Conservation (phyloP, 805 yeast species). For the Torulaspora quercuum region DNA sequence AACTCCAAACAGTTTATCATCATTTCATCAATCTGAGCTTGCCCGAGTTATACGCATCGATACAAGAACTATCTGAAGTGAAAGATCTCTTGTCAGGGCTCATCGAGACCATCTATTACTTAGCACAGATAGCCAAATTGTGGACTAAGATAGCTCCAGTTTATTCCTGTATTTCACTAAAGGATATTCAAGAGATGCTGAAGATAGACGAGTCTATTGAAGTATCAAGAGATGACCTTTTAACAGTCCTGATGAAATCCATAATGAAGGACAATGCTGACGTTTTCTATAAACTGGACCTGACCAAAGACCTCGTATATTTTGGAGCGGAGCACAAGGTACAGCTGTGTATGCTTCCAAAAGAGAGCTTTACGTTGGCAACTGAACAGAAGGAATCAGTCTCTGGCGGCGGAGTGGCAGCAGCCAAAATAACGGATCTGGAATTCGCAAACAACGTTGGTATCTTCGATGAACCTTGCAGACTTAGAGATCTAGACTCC, state of each 20-base stretch:
- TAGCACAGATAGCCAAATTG: slow-evolving; percentile 24
- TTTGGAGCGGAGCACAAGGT: slow-evolving; percentile 29
- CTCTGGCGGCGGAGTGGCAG: neutral
- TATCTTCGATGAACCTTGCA: slow-evolving; percentile 19
- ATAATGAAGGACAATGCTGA: slow-evolving; percentile 28
- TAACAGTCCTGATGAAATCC: slow-evolving; percentile 31
- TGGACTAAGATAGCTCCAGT: slow-evolving; percentile 31
- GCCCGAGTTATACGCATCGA: slow-evolving; percentile 10
- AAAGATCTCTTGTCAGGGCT: slow-evolving; percentile 14
- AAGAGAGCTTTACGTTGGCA: slow-evolving; percentile 10
- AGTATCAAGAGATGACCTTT: slow-evolving; percentile 26
- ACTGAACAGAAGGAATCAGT: slow-evolving; percentile 1
- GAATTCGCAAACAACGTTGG: slow-evolving; percentile 30
- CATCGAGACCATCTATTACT: slow-evolving; percentile 15
- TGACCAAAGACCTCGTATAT: slow-evolving; percentile 27
- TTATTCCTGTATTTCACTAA: slow-evolving; percentile 30
- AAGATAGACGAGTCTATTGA: slow-evolving; percentile 6
- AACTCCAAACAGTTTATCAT: slow-evolving; percentile 17
- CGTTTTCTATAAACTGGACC: slow-evolving; percentile 31
- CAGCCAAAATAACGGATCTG: slow-evolving; percentile 6
- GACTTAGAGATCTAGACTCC: slow-evolving; percentile 10
- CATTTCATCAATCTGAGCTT: slow-evolving; percentile 20
- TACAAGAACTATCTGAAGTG: slow-evolving; percentile 15
- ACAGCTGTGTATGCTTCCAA: slow-evolving; percentile 18
- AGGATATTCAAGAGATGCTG: slow-evolving; percentile 24